Evolutionary conservation across 2,329 filamentous ascomycete species (phyloP), one percentile per base, ranked within the genome.

Genomic region (Alternaria metachromatica): DNA sequence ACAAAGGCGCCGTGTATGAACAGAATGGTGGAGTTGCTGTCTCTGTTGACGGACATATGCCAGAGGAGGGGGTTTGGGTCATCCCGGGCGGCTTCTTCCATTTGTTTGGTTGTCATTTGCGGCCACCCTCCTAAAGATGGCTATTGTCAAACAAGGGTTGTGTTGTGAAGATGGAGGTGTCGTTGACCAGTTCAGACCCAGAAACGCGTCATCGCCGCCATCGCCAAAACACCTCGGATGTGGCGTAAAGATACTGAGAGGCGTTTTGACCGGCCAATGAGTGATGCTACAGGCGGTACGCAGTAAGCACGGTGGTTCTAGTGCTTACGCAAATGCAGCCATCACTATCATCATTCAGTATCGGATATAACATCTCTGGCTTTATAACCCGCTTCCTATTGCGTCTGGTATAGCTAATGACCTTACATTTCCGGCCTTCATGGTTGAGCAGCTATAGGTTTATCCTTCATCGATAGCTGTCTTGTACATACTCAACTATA

Each of bases 361-460:
- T 5, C 33, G 15, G 7, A 37, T 37, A 4, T 9, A 9, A 37
- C 4, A 6, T n/a, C 5, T 37, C 15, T 37, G 33, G 33, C 15
- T 37, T 37, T n/a, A 37, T 4, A 4, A 37, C 7, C 7, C 33
- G 33, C 33, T 5, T n/a, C 33, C 33, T n/a, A 5, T n/a, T 13
- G 15, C 33, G 8, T 1, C 33, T n/a, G 8, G 7, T n/a, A n/a
- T n/a, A 5, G 15, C 33, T 37, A n/a, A 3, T 0, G 8, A 37
- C 33, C 33, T 37, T 9, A n/a, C 15, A n/a, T n/a, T n/a, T 9
- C 15, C 1, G 33, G 15, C 33, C 15, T n/a, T 37, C 13, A 0
- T n/a, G 33, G 0, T n/a, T 5, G 15, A 37, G 15, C 6, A n/a
- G 33, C 15, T 3, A n/a, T 4, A 0, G 1, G 4, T 10, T 0